Evolutionary conservation across 148 eudicot species (phyloP).

Genomic region (Silene uniflora): DNA sequence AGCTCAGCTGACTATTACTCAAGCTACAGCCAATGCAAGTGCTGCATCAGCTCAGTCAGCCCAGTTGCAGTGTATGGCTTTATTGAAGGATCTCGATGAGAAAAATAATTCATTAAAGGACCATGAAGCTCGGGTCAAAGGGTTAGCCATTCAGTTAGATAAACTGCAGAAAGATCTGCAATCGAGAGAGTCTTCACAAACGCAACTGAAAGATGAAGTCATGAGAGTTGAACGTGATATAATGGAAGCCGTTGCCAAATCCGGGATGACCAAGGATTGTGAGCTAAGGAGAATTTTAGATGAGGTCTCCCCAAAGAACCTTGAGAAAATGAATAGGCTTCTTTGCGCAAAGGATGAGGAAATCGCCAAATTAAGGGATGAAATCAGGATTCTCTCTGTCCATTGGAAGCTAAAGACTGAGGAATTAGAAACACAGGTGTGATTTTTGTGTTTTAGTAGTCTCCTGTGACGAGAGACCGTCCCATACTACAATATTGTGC

Average conservation of each 20-base stretch:
- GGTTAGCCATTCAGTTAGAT: constrained; percentile 72
- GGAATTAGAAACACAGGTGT: constrained; percentile 84
- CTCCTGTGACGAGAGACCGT: too few relatives aligned
- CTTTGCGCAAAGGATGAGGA: constrained; percentile 71
- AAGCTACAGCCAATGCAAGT: constrained; percentile 77
- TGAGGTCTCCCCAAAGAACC: constrained; percentile 72
- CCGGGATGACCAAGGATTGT: constrained; percentile 58
- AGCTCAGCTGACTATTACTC: constrained; percentile 57
- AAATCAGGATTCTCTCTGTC: constrained; percentile 64
- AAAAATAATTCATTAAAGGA: constrained; percentile 67
- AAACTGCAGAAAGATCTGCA: constrained; percentile 73
- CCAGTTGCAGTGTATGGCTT: constrained; percentile 65
- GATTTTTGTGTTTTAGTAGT: background rate
- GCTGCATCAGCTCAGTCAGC: constrained; percentile 83
- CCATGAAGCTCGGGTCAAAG: constrained; percentile 71
- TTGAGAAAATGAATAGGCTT: constrained; percentile 71
- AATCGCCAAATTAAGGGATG: constrained; percentile 67
- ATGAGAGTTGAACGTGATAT: constrained; percentile 79
- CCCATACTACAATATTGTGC: too few relatives aligned
- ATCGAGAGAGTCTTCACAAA: constrained; percentile 78
- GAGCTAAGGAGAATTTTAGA: constrained; percentile 71
- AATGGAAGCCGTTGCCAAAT: constrained; percentile 65
- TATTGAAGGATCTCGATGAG: constrained; percentile 61
- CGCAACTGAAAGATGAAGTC: constrained; percentile 84
- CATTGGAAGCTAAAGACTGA: constrained; percentile 88